Evolutionary conservation across 2,329 filamentous ascomycete species (phyloP).

Genomic region (Colletotrichum magnum): DNA sequence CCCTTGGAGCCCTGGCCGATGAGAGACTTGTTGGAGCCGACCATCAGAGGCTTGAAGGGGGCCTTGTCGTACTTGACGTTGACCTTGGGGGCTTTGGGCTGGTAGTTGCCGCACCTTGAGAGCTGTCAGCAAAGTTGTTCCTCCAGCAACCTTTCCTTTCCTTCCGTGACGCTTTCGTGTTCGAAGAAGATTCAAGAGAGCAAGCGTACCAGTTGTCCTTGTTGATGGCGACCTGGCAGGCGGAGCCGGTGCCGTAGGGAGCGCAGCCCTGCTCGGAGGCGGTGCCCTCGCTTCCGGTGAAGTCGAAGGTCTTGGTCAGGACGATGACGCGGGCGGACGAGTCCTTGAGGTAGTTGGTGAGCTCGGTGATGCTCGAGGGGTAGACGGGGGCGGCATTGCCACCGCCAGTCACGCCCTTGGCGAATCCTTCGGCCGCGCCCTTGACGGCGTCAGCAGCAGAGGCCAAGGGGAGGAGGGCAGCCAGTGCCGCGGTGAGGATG

Average conservation of each 20-base stretch:
- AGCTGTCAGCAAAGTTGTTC: constrained; percentile 51
- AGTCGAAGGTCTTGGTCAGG: constrained; percentile 69
- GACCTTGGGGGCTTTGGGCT: constrained; percentile 63
- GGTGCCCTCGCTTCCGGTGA: constrained; percentile 68
- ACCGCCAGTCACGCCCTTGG: constrained; percentile 71
- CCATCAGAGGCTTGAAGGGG: constrained; percentile 63
- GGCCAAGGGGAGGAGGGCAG: constrained; percentile 35
- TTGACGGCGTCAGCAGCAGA: constrained; percentile 47
- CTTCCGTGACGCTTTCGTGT: no score
- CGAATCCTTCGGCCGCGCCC: constrained; percentile 59
- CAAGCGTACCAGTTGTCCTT: constrained; percentile 69
- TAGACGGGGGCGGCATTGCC: constrained; percentile 67
- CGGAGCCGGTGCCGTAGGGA: constrained; percentile 64
- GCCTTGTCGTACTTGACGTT: constrained; percentile 65
- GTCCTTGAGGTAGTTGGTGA: constrained; percentile 72
- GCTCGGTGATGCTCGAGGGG: constrained; percentile 67
- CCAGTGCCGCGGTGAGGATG: constrained; percentile 36
- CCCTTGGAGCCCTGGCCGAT: constrained; percentile 67
- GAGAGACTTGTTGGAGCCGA: constrained; percentile 71
- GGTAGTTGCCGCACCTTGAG: constrained; percentile 71
- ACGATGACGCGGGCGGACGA: constrained; percentile 69
- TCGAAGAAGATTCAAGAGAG: constrained; percentile 18
- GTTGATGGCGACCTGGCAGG: constrained; percentile 73
- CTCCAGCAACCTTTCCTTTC: background rate
- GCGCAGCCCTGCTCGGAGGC: constrained; percentile 68